Conservation (phyloP, 2,329 filamentous ascomycete genomes). For the Fusarium beomiforme region DNA sequence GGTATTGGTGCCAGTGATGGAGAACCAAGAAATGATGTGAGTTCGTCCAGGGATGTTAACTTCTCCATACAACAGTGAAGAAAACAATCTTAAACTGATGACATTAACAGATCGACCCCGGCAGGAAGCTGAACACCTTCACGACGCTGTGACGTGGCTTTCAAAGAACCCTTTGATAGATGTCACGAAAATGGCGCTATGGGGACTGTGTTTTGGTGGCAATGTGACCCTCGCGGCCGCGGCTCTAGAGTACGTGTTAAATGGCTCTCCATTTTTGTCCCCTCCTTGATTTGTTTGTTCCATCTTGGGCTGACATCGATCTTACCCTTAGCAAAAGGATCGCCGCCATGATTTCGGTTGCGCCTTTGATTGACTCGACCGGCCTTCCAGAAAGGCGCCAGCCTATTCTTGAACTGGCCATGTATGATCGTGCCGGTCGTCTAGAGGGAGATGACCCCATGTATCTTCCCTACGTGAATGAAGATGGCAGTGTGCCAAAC, state of each 20-base stretch:
- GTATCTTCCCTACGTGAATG: neutral
- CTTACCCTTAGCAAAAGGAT: neutral
- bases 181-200: neutral
- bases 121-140: neutral
- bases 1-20: neutral
- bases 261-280: neutral
- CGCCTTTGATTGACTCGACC: neutral
- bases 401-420: neutral
- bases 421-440: neutral
- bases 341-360: neutral
- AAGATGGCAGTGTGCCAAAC: neutral
- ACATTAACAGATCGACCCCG: neutral
- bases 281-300: neutral
- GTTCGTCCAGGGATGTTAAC: neutral
- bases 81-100: neutral
- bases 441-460: neutral
- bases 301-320: neutral
- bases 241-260: neutral
- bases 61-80: neutral
- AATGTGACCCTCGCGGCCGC: neutral
- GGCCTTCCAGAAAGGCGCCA: neutral
- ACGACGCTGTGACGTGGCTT: neutral
- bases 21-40: neutral
- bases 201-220: neutral
- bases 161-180: neutral